Evolutionary conservation across 2,329 filamentous ascomycete genomes (phyloP).

Genomic region (Xylaria polymorpha): DNA sequence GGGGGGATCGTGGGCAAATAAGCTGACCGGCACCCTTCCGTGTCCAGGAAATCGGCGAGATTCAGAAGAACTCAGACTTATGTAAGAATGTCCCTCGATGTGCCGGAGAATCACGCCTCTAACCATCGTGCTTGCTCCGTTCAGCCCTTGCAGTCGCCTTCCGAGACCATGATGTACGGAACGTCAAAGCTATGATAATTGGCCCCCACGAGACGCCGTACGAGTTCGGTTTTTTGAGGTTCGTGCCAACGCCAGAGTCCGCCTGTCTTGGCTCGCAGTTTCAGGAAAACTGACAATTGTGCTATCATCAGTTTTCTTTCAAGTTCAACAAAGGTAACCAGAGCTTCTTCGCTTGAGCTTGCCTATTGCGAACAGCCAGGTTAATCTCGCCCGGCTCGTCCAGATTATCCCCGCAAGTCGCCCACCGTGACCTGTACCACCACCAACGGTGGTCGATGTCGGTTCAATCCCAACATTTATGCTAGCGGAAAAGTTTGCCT

Average conservation of each 20-base stretch:
- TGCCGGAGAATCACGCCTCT: constrained; percentile 23
- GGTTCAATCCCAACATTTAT: constrained; percentile 99
- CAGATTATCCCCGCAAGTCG: constrained; percentile 83
- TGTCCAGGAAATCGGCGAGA: constrained; percentile 81
- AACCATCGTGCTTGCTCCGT: constrained; percentile 36
- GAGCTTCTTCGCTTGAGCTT: constrained; percentile 16
- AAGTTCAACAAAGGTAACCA: constrained; percentile 77
- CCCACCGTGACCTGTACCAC: constrained; percentile 76
- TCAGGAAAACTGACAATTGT: constrained; percentile 46
- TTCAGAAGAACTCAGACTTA: constrained; percentile 85
- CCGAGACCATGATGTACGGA: constrained; percentile 87
- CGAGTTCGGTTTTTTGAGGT: constrained; percentile 97
- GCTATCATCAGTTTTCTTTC: constrained; percentile 71
- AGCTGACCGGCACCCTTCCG: constrained; percentile 10
- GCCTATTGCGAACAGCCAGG: background rate
- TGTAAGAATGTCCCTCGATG: constrained; percentile 65
- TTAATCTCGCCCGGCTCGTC: constrained; percentile 27
- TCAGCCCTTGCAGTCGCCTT: constrained; percentile 87
- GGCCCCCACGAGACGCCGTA: constrained; percentile 95
- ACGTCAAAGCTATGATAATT: constrained; percentile 87
- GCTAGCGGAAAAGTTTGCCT: constrained; percentile 90
- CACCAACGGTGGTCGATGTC: constrained; percentile 86
- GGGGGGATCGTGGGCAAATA: background rate
- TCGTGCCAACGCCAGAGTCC: constrained; percentile 45
- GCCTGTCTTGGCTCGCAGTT: background rate